Base-by-base conservation (phyloP, 2,329 filamentous ascomycete species). In the Scopulariopsis brevicaulis region DNA sequence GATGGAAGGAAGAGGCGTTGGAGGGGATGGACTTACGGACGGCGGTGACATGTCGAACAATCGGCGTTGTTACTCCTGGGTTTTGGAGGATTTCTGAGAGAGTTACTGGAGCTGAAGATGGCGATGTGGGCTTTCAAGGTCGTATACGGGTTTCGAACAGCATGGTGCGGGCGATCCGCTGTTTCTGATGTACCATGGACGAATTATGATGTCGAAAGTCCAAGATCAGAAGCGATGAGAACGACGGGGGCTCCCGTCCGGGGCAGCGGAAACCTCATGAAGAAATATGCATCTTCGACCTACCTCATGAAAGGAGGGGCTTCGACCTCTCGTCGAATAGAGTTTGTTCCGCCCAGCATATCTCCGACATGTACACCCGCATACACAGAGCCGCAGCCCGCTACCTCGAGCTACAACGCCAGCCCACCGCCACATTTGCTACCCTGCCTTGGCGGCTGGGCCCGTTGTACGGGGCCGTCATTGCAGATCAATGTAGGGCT, bases 401-500 rank as follows among this genome's bases (percentile, higher is more conserved):
- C 11, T 50, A 50, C 46, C 20, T 50, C n/a, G 5, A 12, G 46
- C 20, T 50, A 50, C 46, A 50, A 50, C n/a, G 22, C 46, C 46
- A n/a, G 46, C 46, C 46, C 46, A 12, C 46, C 32, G 43, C 34
- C 55, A n/a, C 55, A 32, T 56, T 50, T 56, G 25, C 25, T 50
- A 24, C 46, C 46, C 46, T 50, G 12, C 37, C 18, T 32, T 32
- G 28, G 28, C 20, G 46, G n/a, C 46, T 22, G 11, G 6, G n/a
- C 22, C n/a, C 20, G n/a, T 22, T n/a, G 22, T 8, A 50, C n/a
- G 46, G 7, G 11, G 46, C n/a, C 12, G 6, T 6, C 46, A 11
- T 11, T 12, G 46, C 12, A 24, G 43, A 56, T 56, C 43, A 24
- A 32, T 48, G 37, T 58, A 58, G 51, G 56, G 56, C 56, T 58